Base-by-base conservation (phyloP, 2,329 filamentous ascomycete genomes). In the Orbilia oligospora region DNA sequence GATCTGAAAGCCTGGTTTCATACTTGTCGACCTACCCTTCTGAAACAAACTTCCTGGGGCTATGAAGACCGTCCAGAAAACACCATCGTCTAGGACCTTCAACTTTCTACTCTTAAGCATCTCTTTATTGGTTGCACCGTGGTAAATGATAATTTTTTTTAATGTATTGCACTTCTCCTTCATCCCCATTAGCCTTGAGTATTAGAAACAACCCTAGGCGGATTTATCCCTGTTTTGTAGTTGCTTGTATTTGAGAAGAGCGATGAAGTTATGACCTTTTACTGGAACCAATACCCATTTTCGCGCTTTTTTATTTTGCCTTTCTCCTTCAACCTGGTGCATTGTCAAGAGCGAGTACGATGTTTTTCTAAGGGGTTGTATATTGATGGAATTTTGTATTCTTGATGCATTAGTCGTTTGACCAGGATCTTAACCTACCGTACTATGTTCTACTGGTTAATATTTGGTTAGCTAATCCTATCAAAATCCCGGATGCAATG, bases 181-280 rank as follows among this genome's bases (percentile, higher is more conserved):
- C n/a, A 3, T 22, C 30, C 51, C 8, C 30, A 0, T 41, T 58
- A 14, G n/a, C 24, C n/a, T 20, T 58, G 33, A 9, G 36, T 44
- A 27, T 24, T 3, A 44, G 53, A 38, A 14, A 36, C 12, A 27
- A n/a, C 36, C 27, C 36, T 30, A 3, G 36, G 56, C 36, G 56
- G n/a, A 5, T 41, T 9, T 20, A 36, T 61, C 20, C 38, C 18
- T 14, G 8, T 65, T 65, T 8, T 49, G 46, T 33, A 65, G 44
- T n/a, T 65, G 20, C n/a, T 65, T 48, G 41, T 49, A 44, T 33
- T 48, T 22, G 53, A 58, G 30, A 49, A 65, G 55, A 55, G 71
- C 55, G 65, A 76, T 48, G 71, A 76, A 56, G 48, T 76, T 16
- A 76, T 63, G 71, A 76, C 24, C 16, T 41, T 55, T 36, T n/a